A percentile compares a stretch with the other conserved stretches of the same genome.
These are phyloP conservation scores for Nemania abortiva DNA, from an alignment of 2,329 filamentous ascomycete species.

Conservation along the genomic window DNA sequence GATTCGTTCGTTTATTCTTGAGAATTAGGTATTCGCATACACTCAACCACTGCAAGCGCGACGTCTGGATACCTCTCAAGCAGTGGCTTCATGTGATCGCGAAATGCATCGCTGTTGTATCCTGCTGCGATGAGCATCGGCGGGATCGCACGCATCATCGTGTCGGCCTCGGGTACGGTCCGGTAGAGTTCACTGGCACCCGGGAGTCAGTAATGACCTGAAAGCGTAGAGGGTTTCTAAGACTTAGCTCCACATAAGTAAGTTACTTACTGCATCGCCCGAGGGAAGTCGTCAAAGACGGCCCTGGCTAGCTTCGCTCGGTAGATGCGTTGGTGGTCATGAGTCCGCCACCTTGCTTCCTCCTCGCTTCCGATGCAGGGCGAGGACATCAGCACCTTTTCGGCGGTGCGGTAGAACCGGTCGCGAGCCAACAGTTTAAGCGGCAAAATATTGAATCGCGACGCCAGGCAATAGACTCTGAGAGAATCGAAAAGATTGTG, in stretches of 20 bases:
- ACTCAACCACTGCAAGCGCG: slow-evolving; percentile 23
- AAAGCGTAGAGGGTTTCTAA: not conserved
- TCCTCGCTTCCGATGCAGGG: not conserved
- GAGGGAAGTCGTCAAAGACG: slow-evolving; percentile 40
- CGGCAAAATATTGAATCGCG: slow-evolving; percentile 53
- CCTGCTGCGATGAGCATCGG: slow-evolving; percentile 30
- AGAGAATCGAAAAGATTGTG: slow-evolving; percentile 41
- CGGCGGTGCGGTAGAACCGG: slow-evolving; percentile 48
- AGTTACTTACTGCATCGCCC: slow-evolving; percentile 36
- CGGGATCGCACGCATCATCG: slow-evolving; percentile 38
- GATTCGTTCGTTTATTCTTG: slow-evolving; percentile 1
- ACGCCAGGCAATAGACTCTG: slow-evolving; percentile 52
- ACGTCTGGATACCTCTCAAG: slow-evolving; percentile 26
- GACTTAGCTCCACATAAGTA: not conserved
- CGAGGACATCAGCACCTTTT: slow-evolving; percentile 28
- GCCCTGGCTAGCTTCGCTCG: slow-evolving; percentile 19
- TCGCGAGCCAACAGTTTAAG: slow-evolving; percentile 50
- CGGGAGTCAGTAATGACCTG: slow-evolving; percentile 1
- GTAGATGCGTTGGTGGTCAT: slow-evolving; percentile 25
- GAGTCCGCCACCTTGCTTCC: slow-evolving; percentile 10
- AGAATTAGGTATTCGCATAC: slow-evolving; percentile 20
- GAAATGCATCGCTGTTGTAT: slow-evolving; percentile 29
- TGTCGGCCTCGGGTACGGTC: slow-evolving; percentile 38
- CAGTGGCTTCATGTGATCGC: slow-evolving; percentile 28
- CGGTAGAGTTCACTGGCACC: slow-evolving; percentile 43